These are phyloP conservation scores for Cystobasidium slooffiae DNA, from an alignment of 1,284 basidiomycete species.

Conservation along the genomic window DNA sequence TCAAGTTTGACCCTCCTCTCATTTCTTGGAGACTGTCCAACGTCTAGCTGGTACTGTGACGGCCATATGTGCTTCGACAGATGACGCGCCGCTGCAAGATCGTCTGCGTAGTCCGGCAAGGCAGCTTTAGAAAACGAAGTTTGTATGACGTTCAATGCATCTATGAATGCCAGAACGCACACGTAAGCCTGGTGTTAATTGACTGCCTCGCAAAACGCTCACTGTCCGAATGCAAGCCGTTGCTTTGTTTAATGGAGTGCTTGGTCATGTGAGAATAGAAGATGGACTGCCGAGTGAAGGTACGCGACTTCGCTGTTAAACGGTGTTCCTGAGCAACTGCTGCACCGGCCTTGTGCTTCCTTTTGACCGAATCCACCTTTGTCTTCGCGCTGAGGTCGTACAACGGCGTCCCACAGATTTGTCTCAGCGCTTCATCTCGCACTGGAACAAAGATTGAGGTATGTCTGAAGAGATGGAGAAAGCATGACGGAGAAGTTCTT, in stretches of 20 bases:
- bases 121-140: conserved; percentile 14
- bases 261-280: not conserved
- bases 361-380: not conserved
- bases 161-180: conserved; percentile 9
- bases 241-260: not conserved
- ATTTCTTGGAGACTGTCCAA: not conserved
- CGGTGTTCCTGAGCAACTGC: conserved; percentile 44
- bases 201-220: not conserved
- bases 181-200: not conserved
- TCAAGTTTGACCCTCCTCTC: not conserved
- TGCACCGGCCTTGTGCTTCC: not conserved
- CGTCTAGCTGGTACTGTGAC: not conserved
- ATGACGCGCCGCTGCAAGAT: conserved; percentile 33
- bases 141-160: conserved; percentile 9
- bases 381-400: conserved; percentile 58
- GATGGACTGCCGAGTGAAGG: conserved; percentile 5
- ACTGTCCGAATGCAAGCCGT: conserved; percentile 4
- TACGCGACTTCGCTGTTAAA: not conserved
- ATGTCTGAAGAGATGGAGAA: conserved; percentile 73
- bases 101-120: not conserved
- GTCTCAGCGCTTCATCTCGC: conserved; percentile 77
- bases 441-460: conserved; percentile 73
- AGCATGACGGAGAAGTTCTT: conserved; percentile 71
- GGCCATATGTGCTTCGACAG: conserved; percentile 43
- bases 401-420: conserved; percentile 73